These are phyloP conservation scores for Alisma plantagoaquatica DNA, from an alignment of 106 monocot species.

Conservation along the genomic window DNA sequence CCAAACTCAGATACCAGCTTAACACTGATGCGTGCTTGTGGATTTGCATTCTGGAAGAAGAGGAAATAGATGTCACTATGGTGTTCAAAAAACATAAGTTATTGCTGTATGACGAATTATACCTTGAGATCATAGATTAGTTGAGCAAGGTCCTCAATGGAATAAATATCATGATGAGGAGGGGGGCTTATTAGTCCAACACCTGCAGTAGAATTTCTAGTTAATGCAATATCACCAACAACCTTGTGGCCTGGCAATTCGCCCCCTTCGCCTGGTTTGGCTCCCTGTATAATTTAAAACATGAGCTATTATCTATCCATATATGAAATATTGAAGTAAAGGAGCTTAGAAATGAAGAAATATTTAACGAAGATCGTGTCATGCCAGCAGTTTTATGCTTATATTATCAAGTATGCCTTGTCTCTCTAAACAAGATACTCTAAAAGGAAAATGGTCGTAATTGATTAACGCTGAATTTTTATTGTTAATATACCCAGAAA, in stretches of 20 bases:
- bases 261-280: constrained; percentile 97
- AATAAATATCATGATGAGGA: constrained; percentile 95
- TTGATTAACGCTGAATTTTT: too few species aligned
- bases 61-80: not conserved
- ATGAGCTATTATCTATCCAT: not conserved
- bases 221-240: constrained; percentile 83
- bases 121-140: constrained; percentile 97
- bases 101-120: not conserved
- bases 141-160: constrained; percentile 94
- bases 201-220: constrained; percentile 89
- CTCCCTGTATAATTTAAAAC: constrained; percentile 46
- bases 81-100: not conserved
- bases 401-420: too few species aligned
- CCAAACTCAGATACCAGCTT: constrained; percentile 93
- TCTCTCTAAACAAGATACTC: too few species aligned
- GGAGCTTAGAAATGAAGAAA: too few species aligned
- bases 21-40: constrained; percentile 81
- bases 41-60: constrained; percentile 85
- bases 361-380: too few species aligned
- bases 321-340: too few species aligned
- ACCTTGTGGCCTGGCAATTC: constrained; percentile 97
- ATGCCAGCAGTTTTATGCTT: too few species aligned
- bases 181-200: constrained; percentile 95
- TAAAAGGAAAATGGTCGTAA: too few species aligned
- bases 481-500: too few species aligned